Evolutionary conservation across 148 eudicot species (phyloP).

Genomic region (Beta vulgaris): DNA sequence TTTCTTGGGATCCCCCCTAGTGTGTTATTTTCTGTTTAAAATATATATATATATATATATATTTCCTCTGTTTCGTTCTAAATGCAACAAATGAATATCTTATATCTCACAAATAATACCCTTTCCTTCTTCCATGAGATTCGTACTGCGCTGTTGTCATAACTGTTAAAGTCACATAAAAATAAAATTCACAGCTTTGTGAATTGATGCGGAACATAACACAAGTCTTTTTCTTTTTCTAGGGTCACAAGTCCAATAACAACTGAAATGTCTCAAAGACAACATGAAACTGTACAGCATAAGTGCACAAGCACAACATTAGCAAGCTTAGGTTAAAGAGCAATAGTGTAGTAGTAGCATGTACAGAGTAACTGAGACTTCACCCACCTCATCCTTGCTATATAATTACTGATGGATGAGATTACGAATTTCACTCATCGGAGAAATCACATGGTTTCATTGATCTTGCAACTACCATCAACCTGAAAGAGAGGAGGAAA

Average conservation of each 20-base stretch:
- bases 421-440: neutral
- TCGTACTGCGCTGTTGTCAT: too few relatives aligned
- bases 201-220: neutral
- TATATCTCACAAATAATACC: too few relatives aligned
- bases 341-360: neutral
- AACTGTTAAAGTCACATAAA: neutral
- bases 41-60: too few relatives aligned
- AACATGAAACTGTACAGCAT: constrained; percentile 3
- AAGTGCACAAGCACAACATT: too few relatives aligned
- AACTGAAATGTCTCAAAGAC: neutral
- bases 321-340: neutral
- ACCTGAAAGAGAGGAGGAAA: neutral
- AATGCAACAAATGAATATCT: too few relatives aligned
- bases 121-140: too few relatives aligned
- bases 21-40: too few relatives aligned
- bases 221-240: neutral
- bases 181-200: neutral
- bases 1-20: too few relatives aligned
- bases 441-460: neutral
- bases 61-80: too few relatives aligned
- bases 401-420: neutral
- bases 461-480: neutral
- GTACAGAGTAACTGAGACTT: neutral
- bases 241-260: neutral
- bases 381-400: neutral